phyloP scores from a whole-genome alignment of 495 filamentous ascomycete species.

The Penicillium herquei region DNA sequence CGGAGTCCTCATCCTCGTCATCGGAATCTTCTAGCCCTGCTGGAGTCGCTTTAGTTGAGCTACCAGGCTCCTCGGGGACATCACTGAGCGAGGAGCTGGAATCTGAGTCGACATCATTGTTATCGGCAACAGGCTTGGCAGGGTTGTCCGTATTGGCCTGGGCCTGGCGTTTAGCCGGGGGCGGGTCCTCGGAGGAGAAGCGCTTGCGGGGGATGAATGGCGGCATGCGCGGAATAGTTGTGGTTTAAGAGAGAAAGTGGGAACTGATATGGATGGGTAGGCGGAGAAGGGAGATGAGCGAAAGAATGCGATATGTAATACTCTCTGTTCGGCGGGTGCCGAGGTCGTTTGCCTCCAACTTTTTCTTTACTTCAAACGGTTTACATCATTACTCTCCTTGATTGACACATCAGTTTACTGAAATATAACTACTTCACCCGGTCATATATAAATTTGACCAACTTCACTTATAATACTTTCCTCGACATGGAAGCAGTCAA shows the following conservation, averaged over 20 bases:
- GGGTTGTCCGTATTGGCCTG: conserved; percentile 9
- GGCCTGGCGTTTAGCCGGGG: conserved; percentile 61
- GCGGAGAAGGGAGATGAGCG: conserved; percentile 1
- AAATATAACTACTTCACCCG: neutral
- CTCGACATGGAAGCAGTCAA: conserved; percentile 54
- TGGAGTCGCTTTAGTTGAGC: conserved; percentile 15
- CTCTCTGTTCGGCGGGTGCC: conserved; percentile 16
- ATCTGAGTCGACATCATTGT: conserved; percentile 39
- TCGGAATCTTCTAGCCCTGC: conserved; percentile 40
- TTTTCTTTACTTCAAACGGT: neutral
- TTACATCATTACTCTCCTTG: neutral
- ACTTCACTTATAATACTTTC: neutral
- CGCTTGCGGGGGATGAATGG: conserved; percentile 54
- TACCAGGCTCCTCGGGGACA: conserved; percentile 25
- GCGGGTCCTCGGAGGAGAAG: conserved; percentile 57
- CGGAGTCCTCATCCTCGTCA: conserved; percentile 59
- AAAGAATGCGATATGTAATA: conserved; percentile 1
- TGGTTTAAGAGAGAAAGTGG: neutral
- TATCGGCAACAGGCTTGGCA: conserved; percentile 8
- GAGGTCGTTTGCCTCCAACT: conserved; percentile 13
- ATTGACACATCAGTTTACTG: neutral
- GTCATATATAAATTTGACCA: no score
- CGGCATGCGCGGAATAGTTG: conserved; percentile 40
- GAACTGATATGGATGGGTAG: neutral
- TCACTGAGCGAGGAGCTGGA: conserved; percentile 67